Conservation (phyloP, 768 basidiomycete species). For the Lactarius sanguifluus region DNA sequence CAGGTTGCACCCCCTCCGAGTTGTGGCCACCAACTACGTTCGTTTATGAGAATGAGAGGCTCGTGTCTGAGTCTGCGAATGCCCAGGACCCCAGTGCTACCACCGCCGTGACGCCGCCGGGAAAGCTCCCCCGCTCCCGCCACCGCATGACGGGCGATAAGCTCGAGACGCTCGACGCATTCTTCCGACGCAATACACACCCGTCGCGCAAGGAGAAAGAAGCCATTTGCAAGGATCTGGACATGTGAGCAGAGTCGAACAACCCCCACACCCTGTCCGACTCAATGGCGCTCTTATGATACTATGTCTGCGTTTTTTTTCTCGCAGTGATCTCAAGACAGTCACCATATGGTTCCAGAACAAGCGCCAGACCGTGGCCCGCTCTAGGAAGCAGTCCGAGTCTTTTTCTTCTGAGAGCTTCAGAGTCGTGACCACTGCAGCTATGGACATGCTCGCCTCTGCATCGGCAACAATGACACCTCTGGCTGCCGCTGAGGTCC, state of each 20-base stretch:
- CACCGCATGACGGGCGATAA: constrained; percentile 43
- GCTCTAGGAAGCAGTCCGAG: constrained; percentile 37
- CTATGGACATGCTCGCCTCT: constrained; percentile 26
- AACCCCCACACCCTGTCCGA: neutral
- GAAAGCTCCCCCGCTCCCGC: constrained; percentile 36
- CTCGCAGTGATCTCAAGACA: constrained; percentile 45
- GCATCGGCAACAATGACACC: constrained; percentile 28
- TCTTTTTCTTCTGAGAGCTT: constrained; percentile 17
- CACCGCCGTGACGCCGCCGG: constrained; percentile 6
- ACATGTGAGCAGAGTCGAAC: constrained; percentile 37
- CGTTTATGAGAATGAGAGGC: constrained; percentile 12
- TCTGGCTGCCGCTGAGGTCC: neutral
- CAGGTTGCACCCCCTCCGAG: constrained; percentile 9
- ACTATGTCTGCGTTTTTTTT: neutral
- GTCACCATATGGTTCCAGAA: constrained; percentile 83
- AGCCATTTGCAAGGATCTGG: constrained; percentile 40
- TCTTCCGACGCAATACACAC: constrained; percentile 41
- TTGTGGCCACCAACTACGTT: constrained; percentile 10
- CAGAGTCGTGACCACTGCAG: neutral
- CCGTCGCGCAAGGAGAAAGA: constrained; percentile 46
- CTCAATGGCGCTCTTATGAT: neutral
- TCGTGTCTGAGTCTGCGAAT: neutral
- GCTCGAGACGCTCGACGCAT: constrained; percentile 37
- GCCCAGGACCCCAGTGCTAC: neutral
- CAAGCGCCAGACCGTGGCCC: constrained; percentile 55